Base-by-base conservation (phyloP, 1,284 basidiomycete species). In the Sporisorium reilianum region DNA sequence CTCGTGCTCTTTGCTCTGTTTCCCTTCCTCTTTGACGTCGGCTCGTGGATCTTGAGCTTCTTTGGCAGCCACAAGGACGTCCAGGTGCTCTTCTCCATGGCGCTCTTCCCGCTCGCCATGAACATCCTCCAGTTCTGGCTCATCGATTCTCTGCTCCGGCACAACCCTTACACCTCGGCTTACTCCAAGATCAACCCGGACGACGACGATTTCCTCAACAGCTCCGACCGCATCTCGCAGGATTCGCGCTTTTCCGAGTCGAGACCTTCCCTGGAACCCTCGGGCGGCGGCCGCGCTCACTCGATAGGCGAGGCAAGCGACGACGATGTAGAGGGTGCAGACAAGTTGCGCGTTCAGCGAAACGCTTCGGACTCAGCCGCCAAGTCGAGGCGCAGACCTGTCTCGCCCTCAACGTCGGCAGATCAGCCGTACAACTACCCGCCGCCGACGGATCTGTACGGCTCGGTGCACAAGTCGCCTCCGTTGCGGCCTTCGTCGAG, bases 81-180 rank as follows among this genome's bases (percentile, higher is more conserved):
- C 16, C 82, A 82, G 53, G 81, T 86, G 28, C 77, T 86, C 45
- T 80, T 75, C 79, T 91, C 91, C 36, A 96, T 97, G 93, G 93
- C 94, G 59, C 84, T 97, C 51, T 95, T 97, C 86, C 95, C 95
- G 1, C 91, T 95, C 67, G 87, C 91, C 63, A 97, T 97, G 94
- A 97, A 85, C 60, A 73, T 77, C 11, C 34, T 83, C 16, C 77
- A 81, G 59, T 84, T 84, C 78, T 84, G 81, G 81, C 73, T 84
- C 34, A 80, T 84, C 55, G 82, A 84, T 50, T 78, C 80, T 14
- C 69, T 84, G 16, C 73, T 84, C 28, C 61, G 78, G 45, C 78
- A 83, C 64, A 77, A 82, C 49, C 81, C 81, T 11, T 53, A 66
- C 50, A 80, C 72, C 28, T 69, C 65, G 10, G 71, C 67, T 7